Evolutionary conservation across 352 stramenopile genomes (phyloP), one percentile per base, ranked within the genome.

Genomic region (Phytophthora lateralis): DNA sequence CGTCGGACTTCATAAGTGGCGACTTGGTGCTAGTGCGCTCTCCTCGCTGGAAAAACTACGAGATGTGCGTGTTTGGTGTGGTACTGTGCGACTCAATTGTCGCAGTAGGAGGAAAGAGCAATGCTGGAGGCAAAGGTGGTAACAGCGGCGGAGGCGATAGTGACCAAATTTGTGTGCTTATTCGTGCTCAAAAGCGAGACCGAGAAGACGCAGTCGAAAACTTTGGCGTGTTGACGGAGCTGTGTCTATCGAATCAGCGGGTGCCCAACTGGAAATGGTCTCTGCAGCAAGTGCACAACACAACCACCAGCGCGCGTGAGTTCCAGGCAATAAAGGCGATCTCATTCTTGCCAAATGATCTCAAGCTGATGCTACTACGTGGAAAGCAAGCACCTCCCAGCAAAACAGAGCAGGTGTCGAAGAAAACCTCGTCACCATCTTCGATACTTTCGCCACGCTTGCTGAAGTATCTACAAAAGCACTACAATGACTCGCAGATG

Each of bases 401-500:
- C n/a, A 70, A 60, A n/a, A 47, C 48, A 8, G 41, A 46, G 30
- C 43, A 58, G 7, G 15, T n/a, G 32, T 35, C 26, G 14, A 30
- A 57, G 38, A 62, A 61, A 18, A 30, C 8, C 17, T 35, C 44
- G 11, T 9, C 56, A 30, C 37, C 55, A 7, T 44, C 34, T 30
- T 61, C 58, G 9, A 58, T 69, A 24, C 54, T 95, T 21, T 80
- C 79, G 7, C 73, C 71, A 18, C 60, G 48, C 11, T 62, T 95
- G 34, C 68, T 73, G 7, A 69, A 72, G 20, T 66, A 81, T 18
- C 68, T 95, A 11, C 66, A 80, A 21, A 56, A 71, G 20, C 76
- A 89, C 56, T 92, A 91, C 60, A 95, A 95, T 71, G 46, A 71
- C 20, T 86, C 84, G 4, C 85, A 95, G 65, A 65, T 93, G 34